phyloP scores from a whole-genome alignment of 2,329 filamentous ascomycete genomes.

The Teratosphaeria viscida region DNA sequence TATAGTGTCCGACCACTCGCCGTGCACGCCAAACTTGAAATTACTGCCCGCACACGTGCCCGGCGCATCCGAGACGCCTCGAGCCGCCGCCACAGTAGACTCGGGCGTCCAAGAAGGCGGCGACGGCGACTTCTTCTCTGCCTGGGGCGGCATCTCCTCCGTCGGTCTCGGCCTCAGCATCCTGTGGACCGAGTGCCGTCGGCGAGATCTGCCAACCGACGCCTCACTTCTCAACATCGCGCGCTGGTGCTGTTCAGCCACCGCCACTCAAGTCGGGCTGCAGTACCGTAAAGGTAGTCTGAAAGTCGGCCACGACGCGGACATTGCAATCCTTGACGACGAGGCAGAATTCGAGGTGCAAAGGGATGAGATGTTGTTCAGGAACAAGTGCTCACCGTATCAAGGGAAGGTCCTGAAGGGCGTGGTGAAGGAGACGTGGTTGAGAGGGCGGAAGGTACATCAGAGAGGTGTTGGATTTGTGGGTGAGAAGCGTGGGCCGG shows the following conservation, averaged over 20 bases:
- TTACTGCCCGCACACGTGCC: slow-evolving; percentile 65
- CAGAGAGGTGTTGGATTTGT: slow-evolving; percentile 52
- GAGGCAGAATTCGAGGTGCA: slow-evolving; percentile 59
- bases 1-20: slow-evolving; percentile 89
- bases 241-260: slow-evolving; percentile 74
- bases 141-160: slow-evolving; percentile 92
- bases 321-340: slow-evolving; percentile 88
- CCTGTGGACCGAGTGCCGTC: slow-evolving; percentile 65
- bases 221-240: slow-evolving; percentile 66
- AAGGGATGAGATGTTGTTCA: slow-evolving; percentile 79
- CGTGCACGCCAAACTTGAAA: slow-evolving; percentile 91
- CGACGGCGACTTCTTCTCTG: slow-evolving; percentile 81
- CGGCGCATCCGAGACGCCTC: slow-evolving; percentile 25
- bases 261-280: slow-evolving; percentile 78
- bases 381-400: slow-evolving; percentile 86
- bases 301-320: slow-evolving; percentile 72
- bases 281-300: slow-evolving; percentile 72
- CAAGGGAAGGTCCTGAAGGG: slow-evolving; percentile 70
- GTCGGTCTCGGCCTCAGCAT: slow-evolving; percentile 90
- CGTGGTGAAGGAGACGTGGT: slow-evolving; percentile 74
- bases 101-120: slow-evolving; percentile 11
- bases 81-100: slow-evolving; percentile 24
- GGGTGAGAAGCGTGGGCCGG: slow-evolving; percentile 45
- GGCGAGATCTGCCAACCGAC: slow-evolving; percentile 43
- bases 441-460: slow-evolving; percentile 68